phyloP scores from a whole-genome alignment of 192 early-diverging fungal genomes.

The Funneliformis mosseae region DNA sequence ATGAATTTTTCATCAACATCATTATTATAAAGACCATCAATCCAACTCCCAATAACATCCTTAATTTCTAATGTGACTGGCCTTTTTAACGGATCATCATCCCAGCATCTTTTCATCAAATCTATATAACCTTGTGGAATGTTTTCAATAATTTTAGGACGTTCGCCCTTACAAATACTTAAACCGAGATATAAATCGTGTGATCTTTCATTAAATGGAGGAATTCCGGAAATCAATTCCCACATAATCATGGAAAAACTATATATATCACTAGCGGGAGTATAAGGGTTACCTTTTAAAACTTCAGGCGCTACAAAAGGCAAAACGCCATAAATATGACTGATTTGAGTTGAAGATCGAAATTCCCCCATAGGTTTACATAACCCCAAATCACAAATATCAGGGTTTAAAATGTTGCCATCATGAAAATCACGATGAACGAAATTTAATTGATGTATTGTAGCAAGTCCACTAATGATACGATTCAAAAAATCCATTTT shows the following conservation, averaged over 20 bases:
- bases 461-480: neutral
- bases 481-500: neutral
- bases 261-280: neutral
- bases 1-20: no score
- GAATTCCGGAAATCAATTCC: no score
- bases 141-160: neutral
- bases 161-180: constrained; percentile 1
- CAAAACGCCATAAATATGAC: constrained; percentile 8
- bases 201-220: neutral
- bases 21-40: no score
- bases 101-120: constrained; percentile 15
- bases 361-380: neutral
- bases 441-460: neutral
- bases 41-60: no score
- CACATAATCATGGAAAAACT: no score
- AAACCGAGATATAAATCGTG: neutral
- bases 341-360: neutral
- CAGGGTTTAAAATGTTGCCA: constrained; percentile 11
- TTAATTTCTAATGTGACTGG: neutral
- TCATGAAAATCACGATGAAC: constrained; percentile 21
- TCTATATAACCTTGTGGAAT: neutral
- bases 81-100: neutral
- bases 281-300: neutral
- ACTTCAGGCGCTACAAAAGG: constrained; percentile 25
- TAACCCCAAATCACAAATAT: constrained; percentile 17